Conservation (phyloP, 768 basidiomycete genomes). For the Termitomyces sp. region DNA sequence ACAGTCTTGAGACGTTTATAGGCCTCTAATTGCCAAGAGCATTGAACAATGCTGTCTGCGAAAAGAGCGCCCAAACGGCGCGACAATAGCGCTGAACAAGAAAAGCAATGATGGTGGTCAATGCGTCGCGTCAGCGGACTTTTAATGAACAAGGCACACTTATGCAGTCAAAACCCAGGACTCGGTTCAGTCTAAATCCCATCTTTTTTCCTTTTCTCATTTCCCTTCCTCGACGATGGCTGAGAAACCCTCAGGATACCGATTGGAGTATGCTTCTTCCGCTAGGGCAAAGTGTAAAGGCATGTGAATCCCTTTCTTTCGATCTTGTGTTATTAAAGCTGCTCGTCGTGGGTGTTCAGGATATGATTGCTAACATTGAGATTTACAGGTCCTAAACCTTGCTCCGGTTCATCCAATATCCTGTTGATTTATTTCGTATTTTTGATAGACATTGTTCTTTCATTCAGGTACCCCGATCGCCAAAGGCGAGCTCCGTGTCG, state of each 20-base stretch:
- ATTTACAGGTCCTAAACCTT: constrained; percentile 68
- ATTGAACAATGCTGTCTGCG: background rate
- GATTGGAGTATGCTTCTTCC: constrained; percentile 69
- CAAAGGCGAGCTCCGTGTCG: constrained; percentile 72
- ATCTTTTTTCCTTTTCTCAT: constrained; percentile 16
- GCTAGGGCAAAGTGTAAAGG: constrained; percentile 77
- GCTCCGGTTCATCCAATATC: constrained; percentile 41
- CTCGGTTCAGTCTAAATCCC: constrained; percentile 22
- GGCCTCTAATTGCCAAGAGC: background rate
- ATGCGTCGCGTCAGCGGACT: constrained; percentile 41
- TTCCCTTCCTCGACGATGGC: constrained; percentile 25
- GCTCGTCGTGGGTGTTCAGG: constrained; percentile 18
- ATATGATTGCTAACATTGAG: constrained; percentile 13
- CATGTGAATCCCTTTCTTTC: constrained; percentile 21
- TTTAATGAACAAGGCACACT: constrained; percentile 26
- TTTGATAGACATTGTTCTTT: constrained; percentile 9
- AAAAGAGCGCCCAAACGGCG: background rate
- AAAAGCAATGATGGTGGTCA: constrained; percentile 30
- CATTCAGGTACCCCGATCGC: constrained; percentile 55
- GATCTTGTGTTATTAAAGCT: constrained; percentile 8
- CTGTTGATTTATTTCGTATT: constrained; percentile 4
- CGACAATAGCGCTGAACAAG: background rate
- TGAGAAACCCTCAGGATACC: constrained; percentile 60
- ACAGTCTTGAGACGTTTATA: background rate
- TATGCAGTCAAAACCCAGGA: constrained; percentile 17